Evolutionary conservation across 305 asterid genomes (phyloP).

Genomic region (Plantago lanceolata): DNA sequence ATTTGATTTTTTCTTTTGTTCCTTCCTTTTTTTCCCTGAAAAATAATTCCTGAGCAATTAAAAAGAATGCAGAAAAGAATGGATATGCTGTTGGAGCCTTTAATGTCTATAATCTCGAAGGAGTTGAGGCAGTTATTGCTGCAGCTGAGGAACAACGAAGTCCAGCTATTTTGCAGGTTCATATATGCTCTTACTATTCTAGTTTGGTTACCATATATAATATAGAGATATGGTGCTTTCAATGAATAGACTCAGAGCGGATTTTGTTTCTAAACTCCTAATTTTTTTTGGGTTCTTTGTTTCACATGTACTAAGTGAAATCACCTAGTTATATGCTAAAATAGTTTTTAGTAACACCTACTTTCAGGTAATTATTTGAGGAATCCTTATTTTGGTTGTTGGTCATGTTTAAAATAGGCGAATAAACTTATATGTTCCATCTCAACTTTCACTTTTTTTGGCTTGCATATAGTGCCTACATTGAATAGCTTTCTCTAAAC

Average conservation of each 20-base stretch:
- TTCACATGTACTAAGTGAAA: not conserved
- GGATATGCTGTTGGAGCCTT: constrained; percentile 94
- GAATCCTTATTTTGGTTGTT: no score
- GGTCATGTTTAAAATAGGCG: no score
- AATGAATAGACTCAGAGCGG: no score
- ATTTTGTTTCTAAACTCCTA: no score
- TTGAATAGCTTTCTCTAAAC: no score
- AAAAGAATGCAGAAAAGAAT: constrained; percentile 79
- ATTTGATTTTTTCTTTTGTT: not conserved
- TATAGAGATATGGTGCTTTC: not conserved
- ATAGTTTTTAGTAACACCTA: no score
- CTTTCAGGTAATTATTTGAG: no score
- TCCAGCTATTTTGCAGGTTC: constrained; percentile 96
- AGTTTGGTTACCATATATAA: constrained; percentile 5
- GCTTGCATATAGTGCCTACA: no score
- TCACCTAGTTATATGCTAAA: no score
- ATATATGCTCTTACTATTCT: constrained; percentile 19
- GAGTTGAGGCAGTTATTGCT: constrained; percentile 87
- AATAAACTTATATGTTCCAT: no score
- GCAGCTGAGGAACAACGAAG: constrained; percentile 87
- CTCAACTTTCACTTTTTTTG: no score
- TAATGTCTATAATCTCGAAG: constrained; percentile 88
- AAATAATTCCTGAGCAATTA: constrained; percentile 26
- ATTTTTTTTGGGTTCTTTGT: no score
- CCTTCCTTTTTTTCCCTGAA: not conserved